These are phyloP conservation scores for Starmerella bombi DNA, from an alignment of 805 yeast genomes.

Conservation along the genomic window DNA sequence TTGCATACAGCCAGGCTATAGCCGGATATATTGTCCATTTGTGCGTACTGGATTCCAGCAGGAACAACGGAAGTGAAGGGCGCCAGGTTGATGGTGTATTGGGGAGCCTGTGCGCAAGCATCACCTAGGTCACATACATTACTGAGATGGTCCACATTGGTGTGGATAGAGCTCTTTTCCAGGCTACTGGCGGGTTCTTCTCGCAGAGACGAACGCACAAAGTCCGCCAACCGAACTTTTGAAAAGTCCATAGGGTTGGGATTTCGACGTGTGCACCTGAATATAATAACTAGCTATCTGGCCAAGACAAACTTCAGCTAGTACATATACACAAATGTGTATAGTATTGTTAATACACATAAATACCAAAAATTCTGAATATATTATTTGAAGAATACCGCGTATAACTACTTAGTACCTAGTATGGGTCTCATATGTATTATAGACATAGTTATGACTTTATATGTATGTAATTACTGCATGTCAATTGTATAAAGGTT, in stretches of 20 bases:
- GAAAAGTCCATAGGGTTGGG: slow-evolving; percentile 19
- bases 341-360: too few relatives aligned
- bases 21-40: slow-evolving; percentile 5
- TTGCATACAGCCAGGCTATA: slow-evolving; percentile 8
- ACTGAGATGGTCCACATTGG: not conserved
- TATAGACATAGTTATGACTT: too few relatives aligned
- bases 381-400: too few relatives aligned
- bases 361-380: too few relatives aligned
- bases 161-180: not conserved
- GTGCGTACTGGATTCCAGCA: not conserved
- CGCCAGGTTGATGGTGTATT: slow-evolving; percentile 7
- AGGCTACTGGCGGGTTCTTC: slow-evolving; percentile 1
- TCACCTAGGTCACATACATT: not conserved
- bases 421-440: too few relatives aligned
- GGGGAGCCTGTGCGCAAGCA: slow-evolving; percentile 12
- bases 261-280: not conserved
- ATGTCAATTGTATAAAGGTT: too few relatives aligned
- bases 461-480: too few relatives aligned
- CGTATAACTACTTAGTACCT: too few relatives aligned
- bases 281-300: too few relatives aligned
- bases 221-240: slow-evolving; percentile 15
- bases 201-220: slow-evolving; percentile 13
- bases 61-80: slow-evolving; percentile 1
- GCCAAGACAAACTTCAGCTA: too few relatives aligned
- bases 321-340: too few relatives aligned